phyloP scores from a whole-genome alignment of 2,329 filamentous ascomycete species.

The Colletotrichum gigasporum region DNA sequence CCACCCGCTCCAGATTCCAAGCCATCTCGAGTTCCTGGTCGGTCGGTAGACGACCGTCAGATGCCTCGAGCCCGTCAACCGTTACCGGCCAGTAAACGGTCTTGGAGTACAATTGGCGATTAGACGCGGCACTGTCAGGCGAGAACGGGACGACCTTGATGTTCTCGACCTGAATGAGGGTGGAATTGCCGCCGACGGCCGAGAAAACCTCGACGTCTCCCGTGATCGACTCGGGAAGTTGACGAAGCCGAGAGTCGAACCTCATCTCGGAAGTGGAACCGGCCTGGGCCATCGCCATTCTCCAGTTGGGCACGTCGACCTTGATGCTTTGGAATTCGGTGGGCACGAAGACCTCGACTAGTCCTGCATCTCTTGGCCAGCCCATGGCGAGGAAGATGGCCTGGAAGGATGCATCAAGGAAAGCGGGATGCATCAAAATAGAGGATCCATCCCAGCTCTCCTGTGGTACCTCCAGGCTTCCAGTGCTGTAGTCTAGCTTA shows the following conservation, averaged over 20 bases:
- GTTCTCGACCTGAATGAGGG: background rate
- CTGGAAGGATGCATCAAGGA: constrained; percentile 10
- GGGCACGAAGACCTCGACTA: background rate
- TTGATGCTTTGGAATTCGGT: background rate
- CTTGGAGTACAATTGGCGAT: background rate
- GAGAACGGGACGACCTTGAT: background rate
- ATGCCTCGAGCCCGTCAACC: background rate
- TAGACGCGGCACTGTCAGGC: background rate
- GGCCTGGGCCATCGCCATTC: background rate
- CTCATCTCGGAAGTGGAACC: background rate
- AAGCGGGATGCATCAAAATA: background rate
- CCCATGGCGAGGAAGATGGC: background rate
- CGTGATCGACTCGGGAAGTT: background rate
- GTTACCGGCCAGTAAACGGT: background rate
- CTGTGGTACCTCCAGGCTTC: background rate
- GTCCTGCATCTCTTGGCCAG: background rate
- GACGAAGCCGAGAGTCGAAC: background rate
- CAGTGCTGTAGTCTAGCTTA: constrained; percentile 2
- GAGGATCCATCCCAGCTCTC: background rate
- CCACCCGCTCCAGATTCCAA: background rate
- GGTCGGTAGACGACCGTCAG: background rate
- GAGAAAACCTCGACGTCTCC: background rate
- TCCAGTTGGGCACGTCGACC: background rate
- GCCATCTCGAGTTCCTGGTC: background rate
- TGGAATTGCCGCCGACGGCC: background rate